These are phyloP conservation scores for Penicillium paxilli DNA, from an alignment of 495 filamentous ascomycete species.

Conservation along the genomic window DNA sequence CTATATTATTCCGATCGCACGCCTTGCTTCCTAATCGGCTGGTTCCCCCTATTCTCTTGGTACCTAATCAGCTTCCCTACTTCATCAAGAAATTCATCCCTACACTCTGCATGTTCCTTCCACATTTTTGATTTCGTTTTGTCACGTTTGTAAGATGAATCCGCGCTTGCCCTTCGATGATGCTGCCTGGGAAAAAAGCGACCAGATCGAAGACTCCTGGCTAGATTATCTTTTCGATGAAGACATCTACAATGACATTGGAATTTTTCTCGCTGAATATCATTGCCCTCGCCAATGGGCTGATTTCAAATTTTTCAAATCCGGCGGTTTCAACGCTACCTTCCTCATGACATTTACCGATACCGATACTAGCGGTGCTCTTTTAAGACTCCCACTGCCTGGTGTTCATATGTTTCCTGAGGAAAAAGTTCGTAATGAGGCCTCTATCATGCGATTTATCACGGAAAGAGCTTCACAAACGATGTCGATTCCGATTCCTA, in stretches of 20 bases:
- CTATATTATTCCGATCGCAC: too few species aligned
- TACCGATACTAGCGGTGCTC: slow-evolving; percentile 3
- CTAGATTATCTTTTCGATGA: slow-evolving; percentile 12
- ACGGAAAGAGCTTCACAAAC: slow-evolving; percentile 22
- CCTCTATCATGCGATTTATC: slow-evolving; percentile 37
- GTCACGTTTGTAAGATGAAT: slow-evolving; percentile 6
- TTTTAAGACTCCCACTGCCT: slow-evolving; percentile 26
- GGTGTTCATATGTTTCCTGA: slow-evolving; percentile 28
- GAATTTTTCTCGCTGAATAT: slow-evolving; percentile 21
- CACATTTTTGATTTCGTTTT: neutral
- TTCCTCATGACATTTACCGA: slow-evolving; percentile 24
- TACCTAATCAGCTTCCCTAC: too few species aligned
- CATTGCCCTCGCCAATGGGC: slow-evolving; percentile 13
- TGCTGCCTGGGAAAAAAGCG: slow-evolving; percentile 29
- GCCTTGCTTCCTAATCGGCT: too few species aligned
- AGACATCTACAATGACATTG: slow-evolving; percentile 24
- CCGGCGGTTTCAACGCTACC: slow-evolving; percentile 24
- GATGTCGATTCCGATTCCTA: slow-evolving; percentile 33
- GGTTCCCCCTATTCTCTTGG: too few species aligned
- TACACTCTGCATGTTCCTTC: neutral
- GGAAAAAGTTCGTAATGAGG: slow-evolving; percentile 40
- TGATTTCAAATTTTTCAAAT: slow-evolving; percentile 16
- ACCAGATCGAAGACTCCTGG: slow-evolving; percentile 20
- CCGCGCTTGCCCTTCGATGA: slow-evolving; percentile 23
- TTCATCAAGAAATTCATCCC: neutral